Base-by-base conservation (phyloP, 2,329 filamentous ascomycete genomes). In the Ciborinia camelliae region DNA sequence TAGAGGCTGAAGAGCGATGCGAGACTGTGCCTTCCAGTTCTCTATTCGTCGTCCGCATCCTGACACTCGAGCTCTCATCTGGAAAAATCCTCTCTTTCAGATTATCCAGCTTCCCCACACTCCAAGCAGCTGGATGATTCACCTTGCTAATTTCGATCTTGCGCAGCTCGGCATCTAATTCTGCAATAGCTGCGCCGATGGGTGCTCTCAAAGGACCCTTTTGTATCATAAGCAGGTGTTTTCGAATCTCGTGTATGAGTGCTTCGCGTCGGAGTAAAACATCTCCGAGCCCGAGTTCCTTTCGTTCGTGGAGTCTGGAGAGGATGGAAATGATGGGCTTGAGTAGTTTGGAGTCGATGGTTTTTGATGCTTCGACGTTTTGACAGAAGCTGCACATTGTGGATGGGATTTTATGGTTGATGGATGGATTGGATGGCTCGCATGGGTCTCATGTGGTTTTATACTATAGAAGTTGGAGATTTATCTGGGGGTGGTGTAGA, bases 21-120 rank as follows among this genome's bases (percentile, higher is more conserved):
- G 6, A 7, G 4, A 18, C 14, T 35, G 23, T 58, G 15, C 12
- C 12, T 35, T 23, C 41, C n/a, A 1, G 8, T 0, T 30, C 41
- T 4, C 4, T 15, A 26, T 26, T 32, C 0, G 30, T 32, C 4
- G 18, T 7, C 55, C 20, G 9, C 43, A 14, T 14, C 14, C 55
- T 26, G 4, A 58, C 43, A 20, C 55, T 58, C 2, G 55, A 58
- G n/a, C 55, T 58, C n/a, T 58, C 55, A 47, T 58, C 28, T 0
- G 55, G 55, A 2, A 20, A 3, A 3, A 58, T 47, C 0, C n/a
- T 47, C 7, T 23, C 43, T 28, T 32, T 45, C n/a, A 58, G 8
- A 35, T 23, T 2, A 12, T 58, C 30, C 2, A 47, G 23, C 23
- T 8, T 58, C 3, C 55, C 55, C 4, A 47, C 41, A 26, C 20